phyloP scores from a whole-genome alignment of 106 monocot species.

The Narthecium ossifragum region DNA sequence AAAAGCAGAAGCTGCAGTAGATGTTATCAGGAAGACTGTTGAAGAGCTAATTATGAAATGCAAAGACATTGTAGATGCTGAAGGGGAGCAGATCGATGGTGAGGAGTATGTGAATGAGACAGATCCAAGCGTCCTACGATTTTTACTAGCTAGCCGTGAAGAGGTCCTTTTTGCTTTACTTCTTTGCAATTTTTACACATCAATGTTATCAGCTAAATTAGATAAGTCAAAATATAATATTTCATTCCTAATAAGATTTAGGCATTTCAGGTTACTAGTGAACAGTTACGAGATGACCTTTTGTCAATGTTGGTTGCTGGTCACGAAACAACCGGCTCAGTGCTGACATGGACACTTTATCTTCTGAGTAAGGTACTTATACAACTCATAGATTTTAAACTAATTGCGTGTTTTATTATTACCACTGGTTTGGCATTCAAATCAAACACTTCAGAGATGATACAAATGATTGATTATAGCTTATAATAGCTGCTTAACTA shows the following conservation, averaged over 20 bases:
- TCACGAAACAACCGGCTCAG: constrained; percentile 97
- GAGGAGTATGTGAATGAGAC: constrained; percentile 97
- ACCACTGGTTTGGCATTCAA: no score
- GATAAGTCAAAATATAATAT: no score
- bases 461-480: no score
- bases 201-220: neutral
- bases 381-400: no score
- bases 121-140: constrained; percentile 96
- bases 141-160: constrained; percentile 91
- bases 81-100: constrained; percentile 79
- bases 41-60: constrained; percentile 90
- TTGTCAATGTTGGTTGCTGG: constrained; percentile 98
- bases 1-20: constrained; percentile 84
- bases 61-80: constrained; percentile 84
- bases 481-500: no score
- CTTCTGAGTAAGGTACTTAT: constrained; percentile 86
- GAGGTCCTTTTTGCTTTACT: constrained; percentile 51
- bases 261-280: constrained; percentile 74
- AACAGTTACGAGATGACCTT: constrained; percentile 86
- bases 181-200: neutral
- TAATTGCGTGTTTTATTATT: no score
- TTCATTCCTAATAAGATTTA: neutral
- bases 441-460: no score
- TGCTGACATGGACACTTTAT: constrained; percentile 93
- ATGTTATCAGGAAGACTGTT: constrained; percentile 71